A percentile compares a stretch with the other conserved stretches of the same genome.
These are phyloP conservation scores for Daldinia sp. DNA, from an alignment of 2,329 filamentous ascomycete species.

Conservation along the genomic window DNA sequence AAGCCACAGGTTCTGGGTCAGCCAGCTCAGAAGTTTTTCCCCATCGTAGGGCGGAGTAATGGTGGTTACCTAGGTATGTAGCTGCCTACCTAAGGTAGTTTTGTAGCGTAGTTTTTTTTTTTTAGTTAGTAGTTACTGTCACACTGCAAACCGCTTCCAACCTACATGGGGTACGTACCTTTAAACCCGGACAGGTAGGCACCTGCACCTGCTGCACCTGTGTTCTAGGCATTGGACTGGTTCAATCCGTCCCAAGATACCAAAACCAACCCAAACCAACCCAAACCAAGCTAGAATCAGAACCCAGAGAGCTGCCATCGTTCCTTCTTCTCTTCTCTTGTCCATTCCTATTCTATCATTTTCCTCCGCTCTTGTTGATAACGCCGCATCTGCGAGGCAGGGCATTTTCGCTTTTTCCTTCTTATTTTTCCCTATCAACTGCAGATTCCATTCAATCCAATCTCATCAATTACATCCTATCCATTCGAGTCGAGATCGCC, in stretches of 20 bases:
- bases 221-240: no score
- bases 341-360: conserved; percentile 27
- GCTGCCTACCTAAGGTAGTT: no score
- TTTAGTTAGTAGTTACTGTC: no score
- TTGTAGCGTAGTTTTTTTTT: no score
- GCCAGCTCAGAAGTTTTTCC: background rate
- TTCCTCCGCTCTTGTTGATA: conserved; percentile 27
- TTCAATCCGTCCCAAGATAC: no score
- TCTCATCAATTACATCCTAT: no score
- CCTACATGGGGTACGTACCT: background rate
- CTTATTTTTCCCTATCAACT: conserved; percentile 9
- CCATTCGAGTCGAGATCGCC: conserved; percentile 9
- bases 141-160: background rate
- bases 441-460: conserved; percentile 4
- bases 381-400: conserved; percentile 33
- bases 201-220: background rate
- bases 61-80: conserved; percentile 3
- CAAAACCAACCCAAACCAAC: background rate
- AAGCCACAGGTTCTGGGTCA: conserved; percentile 10
- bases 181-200: background rate
- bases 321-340: conserved; percentile 19
- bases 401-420: conserved; percentile 8
- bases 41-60: background rate
- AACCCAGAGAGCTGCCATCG: conserved; percentile 8
- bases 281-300: conserved; percentile 4